Conservation (phyloP, 306 rosid genomes). For the Cucumis hystrix region DNA sequence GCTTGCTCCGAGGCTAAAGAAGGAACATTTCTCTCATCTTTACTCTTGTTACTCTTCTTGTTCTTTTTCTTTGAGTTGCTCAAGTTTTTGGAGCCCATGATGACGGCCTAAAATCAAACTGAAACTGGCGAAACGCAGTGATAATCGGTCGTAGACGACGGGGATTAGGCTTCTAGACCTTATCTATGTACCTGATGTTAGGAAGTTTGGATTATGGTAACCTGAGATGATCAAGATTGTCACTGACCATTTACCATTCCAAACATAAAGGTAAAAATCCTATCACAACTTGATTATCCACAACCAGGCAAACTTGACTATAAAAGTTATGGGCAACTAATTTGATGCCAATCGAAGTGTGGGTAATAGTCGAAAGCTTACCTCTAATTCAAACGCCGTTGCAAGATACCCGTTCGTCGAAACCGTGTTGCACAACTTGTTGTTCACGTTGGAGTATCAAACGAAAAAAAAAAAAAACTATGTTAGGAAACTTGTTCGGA, state of each 20-base stretch:
- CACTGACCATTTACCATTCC: neutral
- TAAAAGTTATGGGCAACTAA: too few relatives aligned
- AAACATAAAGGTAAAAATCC: neutral
- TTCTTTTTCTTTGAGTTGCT: slow-evolving; percentile 5
- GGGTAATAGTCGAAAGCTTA: too few relatives aligned
- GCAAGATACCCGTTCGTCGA: too few relatives aligned
- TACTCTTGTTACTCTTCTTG: slow-evolving; percentile 12
- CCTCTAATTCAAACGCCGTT: too few relatives aligned
- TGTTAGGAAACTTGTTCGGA: too few relatives aligned
- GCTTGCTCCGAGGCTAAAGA: neutral
- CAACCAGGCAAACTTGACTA: neutral
- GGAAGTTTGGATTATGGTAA: neutral
- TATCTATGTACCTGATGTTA: neutral
- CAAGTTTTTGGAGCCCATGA: neutral
- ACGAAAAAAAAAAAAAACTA: too few relatives aligned
- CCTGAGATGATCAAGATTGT: neutral
- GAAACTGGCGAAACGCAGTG: neutral
- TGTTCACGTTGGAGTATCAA: too few relatives aligned
- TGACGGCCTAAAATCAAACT: neutral
- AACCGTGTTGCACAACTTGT: too few relatives aligned
- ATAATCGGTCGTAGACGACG: neutral
- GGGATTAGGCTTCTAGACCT: neutral
- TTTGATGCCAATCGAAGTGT: too few relatives aligned
- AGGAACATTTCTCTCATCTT: neutral
- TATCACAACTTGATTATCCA: neutral